A percentile compares a stretch with the other conserved stretches of the same genome.
These are phyloP conservation scores for Lathyrus tuberosus DNA, from an alignment of 306 rosid species.

Conservation along the genomic window DNA sequence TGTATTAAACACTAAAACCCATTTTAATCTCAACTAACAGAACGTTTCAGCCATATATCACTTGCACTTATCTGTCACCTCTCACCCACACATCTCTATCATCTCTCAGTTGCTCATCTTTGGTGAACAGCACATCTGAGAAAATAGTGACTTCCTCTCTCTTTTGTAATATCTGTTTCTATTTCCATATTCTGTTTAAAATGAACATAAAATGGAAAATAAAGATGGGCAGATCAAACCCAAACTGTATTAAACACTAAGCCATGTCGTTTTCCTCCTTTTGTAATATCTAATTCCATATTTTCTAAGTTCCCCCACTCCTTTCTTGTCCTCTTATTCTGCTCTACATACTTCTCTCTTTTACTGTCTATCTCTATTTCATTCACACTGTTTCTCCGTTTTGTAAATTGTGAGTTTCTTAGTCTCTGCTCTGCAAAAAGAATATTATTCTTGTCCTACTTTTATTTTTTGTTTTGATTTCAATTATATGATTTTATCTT, in stretches of 20 bases:
- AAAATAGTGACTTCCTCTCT: background rate
- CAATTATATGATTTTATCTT: background rate
- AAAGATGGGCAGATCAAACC: too few species aligned
- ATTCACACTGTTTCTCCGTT: background rate
- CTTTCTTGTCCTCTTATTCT: too few species aligned
- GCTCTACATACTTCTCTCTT: too few species aligned
- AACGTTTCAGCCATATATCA: background rate
- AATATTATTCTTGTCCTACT: constrained; percentile 4
- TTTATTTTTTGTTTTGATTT: background rate
- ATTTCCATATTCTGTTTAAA: background rate
- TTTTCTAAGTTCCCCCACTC: too few species aligned
- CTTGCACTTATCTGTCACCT: background rate
- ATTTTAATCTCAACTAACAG: constrained; percentile 5
- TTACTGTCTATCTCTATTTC: too few species aligned
- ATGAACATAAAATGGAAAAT: too few species aligned
- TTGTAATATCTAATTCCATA: too few species aligned
- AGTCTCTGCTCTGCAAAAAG: background rate
- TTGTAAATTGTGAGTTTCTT: constrained; percentile 1
- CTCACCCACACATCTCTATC: too few species aligned
- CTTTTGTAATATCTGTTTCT: background rate
- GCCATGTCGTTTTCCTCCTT: too few species aligned
- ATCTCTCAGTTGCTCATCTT: too few species aligned
- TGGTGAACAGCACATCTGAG: background rate
- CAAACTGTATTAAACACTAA: background rate
- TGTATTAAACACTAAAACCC: background rate